phyloP scores from a whole-genome alignment of 2,329 filamentous ascomycete species.

The Balansia obtecta region DNA sequence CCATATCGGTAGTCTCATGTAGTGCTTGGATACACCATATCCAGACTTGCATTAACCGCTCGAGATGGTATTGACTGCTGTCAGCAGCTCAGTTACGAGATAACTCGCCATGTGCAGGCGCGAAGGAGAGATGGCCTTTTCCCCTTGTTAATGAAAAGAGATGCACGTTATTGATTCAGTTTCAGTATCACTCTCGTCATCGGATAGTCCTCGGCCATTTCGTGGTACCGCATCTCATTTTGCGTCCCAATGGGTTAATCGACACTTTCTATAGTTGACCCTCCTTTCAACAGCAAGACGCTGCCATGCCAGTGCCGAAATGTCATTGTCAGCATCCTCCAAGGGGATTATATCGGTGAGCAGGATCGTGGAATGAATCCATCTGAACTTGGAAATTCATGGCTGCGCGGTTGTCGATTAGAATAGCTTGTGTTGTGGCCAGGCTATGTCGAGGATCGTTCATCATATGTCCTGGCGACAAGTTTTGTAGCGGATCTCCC shows the following conservation, averaged over 20 bases:
- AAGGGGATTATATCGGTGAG: constrained; percentile 10
- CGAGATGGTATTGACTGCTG: not conserved
- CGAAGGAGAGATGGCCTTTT: not conserved
- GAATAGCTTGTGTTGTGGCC: constrained; percentile 10
- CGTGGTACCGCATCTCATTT: not conserved
- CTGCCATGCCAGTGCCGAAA: not conserved
- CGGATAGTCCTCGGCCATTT: not conserved
- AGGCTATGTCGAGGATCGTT: constrained; percentile 12
- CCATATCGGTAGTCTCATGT: not conserved
- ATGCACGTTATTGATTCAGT: not conserved
- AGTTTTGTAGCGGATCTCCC: constrained; percentile 9
- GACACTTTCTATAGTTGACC: too few species aligned
- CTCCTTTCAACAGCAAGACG: not conserved
- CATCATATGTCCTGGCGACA: constrained; percentile 11
- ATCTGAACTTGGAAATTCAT: constrained; percentile 15
- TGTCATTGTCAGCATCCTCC: constrained; percentile 12
- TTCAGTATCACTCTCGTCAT: not conserved
- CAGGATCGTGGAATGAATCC: constrained; percentile 12
- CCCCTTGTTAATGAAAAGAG: too few species aligned
- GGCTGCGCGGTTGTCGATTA: constrained; percentile 11
- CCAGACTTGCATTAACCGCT: not conserved
- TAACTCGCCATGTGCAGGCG: not conserved
- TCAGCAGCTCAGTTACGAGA: not conserved
- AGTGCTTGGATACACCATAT: not conserved
- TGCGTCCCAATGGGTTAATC: too few species aligned